These are phyloP conservation scores for Colletotrichum tofieldiae DNA, from an alignment of 2,329 filamentous ascomycete species.

Conservation along the genomic window DNA sequence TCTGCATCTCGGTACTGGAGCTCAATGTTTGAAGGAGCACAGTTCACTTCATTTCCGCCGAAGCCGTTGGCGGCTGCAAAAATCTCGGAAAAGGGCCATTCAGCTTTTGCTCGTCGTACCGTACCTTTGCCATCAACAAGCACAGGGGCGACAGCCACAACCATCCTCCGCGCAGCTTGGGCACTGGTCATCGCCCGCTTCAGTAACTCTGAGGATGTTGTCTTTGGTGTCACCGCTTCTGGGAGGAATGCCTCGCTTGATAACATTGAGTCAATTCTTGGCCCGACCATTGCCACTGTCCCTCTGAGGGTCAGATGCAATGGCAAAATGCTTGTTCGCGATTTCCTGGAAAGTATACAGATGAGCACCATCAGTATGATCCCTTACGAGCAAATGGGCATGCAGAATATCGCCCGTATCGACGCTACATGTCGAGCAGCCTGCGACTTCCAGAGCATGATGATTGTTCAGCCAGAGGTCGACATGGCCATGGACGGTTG, in stretches of 20 bases:
- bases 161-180: conserved; percentile 54
- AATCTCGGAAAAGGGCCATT: neutral
- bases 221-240: conserved; percentile 59
- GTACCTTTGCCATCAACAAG: neutral
- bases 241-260: conserved; percentile 44
- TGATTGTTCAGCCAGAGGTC: conserved; percentile 43
- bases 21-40: conserved; percentile 26
- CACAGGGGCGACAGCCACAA: conserved; percentile 12
- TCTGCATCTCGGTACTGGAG: conserved; percentile 34
- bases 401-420: conserved; percentile 49
- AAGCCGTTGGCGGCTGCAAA: neutral
- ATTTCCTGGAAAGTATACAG: conserved; percentile 48
- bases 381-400: conserved; percentile 50
- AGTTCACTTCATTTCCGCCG: conserved; percentile 19
- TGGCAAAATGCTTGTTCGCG: conserved; percentile 1
- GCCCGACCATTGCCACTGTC: conserved; percentile 46
- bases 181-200: conserved; percentile 57
- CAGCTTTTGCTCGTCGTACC: conserved; percentile 13
- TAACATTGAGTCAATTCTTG: conserved; percentile 48
- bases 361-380: conserved; percentile 49
- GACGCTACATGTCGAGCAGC: conserved; percentile 16
- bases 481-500: conserved; percentile 29
- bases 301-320: conserved; percentile 27
- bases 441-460: conserved; percentile 38
- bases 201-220: conserved; percentile 53